Evolutionary conservation across 1,284 basidiomycete genomes (phyloP).

Genomic region (Neolentinus lepideus): DNA sequence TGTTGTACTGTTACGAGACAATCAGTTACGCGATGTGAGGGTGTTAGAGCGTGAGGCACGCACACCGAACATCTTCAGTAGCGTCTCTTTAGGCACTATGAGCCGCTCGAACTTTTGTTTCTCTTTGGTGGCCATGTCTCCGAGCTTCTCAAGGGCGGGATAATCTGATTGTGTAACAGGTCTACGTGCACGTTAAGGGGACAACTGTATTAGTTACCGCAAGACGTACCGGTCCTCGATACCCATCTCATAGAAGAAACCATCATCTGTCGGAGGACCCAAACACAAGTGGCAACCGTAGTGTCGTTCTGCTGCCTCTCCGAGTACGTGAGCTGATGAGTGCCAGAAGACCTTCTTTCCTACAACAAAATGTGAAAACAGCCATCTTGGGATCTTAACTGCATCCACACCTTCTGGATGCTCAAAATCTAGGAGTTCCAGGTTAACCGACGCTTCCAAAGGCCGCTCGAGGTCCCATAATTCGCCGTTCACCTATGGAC

Average conservation of each 20-base stretch:
- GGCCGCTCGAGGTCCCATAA: constrained; percentile 97
- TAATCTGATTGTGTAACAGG: constrained; percentile 81
- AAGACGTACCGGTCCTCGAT: constrained; percentile 57
- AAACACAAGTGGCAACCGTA: constrained; percentile 98
- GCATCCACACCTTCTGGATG: constrained; percentile 73
- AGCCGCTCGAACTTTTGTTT: constrained; percentile 97
- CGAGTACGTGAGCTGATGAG: constrained; percentile 98
- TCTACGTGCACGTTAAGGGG: constrained; percentile 27
- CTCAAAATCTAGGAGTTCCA: constrained; percentile 93
- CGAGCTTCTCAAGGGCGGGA: constrained; percentile 82
- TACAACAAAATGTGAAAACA: constrained; percentile 19
- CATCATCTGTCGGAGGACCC: constrained; percentile 96
- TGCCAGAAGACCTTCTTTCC: constrained; percentile 99
- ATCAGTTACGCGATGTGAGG: neutral
- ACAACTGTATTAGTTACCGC: neutral
- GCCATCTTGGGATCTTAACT: neutral
- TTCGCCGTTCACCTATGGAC: constrained; percentile 68
- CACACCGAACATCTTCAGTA: constrained; percentile 95
- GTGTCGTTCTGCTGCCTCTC: constrained; percentile 94
- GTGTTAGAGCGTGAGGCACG: constrained; percentile 17
- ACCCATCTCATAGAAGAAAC: constrained; percentile 99
- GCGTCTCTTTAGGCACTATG: constrained; percentile 87
- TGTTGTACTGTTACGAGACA: constrained; percentile 79
- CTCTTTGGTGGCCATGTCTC: constrained; percentile 89
- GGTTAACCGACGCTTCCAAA: constrained; percentile 74